Base-by-base conservation (phyloP, 768 basidiomycete genomes). In the Ramaria rubella region DNA sequence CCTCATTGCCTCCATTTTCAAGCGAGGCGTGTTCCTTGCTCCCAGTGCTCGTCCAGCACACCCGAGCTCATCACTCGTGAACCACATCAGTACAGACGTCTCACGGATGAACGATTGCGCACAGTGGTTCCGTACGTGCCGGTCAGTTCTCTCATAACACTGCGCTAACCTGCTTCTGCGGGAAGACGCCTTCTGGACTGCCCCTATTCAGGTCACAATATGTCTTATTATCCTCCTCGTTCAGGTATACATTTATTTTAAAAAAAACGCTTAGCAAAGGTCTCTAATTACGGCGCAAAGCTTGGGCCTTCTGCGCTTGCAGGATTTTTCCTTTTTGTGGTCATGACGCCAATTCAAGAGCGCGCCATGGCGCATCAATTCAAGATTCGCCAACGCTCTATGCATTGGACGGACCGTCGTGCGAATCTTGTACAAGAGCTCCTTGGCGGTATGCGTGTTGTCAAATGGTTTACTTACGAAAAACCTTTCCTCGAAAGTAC, bases 391-490 rank as follows among this genome's bases (percentile, higher is more conserved):
- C 76, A 78, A 57, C 67, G 63, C 30, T 78, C 81, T 0, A 82
- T 85, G 75, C 75, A 72, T 57, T 83, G 76, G 72, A 86, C 85
- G 0, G 85, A 87, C 64, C 68, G 72, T 53, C 73, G 86, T 3
- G 80, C 84, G 3, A 81, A 82, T 63, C 74, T 82, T 0, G 69
- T 88, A 17, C 75, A 82, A 17, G 86, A 87, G 63, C 77, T 85
- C 6, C 66, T 88, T 9, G 77, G 83, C 46, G 78, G 76, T 1
- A 86, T 87, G 83, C 77, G 82, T 4, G 77, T 86, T 19, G 81
- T 89, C 52, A 87, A 87, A 66, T 86, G 83, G 62, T 89, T 89
- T 65, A 83, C 80, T 24, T 87, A 86, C 60, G 87, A 89, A 68
- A 61, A 74, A 1, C 83, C 86, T 1, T 87, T 86, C 68, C 67